Conservation (phyloP, 257 asterid species). For the Misopates orontium region DNA sequence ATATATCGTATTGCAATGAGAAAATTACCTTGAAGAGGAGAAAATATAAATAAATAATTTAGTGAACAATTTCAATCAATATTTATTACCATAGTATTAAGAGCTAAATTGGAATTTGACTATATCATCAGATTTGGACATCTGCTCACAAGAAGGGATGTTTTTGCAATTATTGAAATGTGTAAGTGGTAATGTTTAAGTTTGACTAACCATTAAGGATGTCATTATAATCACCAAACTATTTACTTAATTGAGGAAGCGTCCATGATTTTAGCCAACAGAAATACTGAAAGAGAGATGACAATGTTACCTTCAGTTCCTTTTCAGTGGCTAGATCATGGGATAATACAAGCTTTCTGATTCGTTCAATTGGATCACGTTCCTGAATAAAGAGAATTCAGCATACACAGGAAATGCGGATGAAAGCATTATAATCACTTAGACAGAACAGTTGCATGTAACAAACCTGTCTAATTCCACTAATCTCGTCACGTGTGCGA, state of each 20-base stretch:
- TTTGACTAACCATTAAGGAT: too few species aligned
- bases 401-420: background rate
- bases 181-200: too few species aligned
- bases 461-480: slow-evolving; percentile 87
- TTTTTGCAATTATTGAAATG: too few species aligned
- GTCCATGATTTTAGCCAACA: background rate
- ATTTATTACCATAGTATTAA: too few species aligned
- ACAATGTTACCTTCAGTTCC: slow-evolving; percentile 71
- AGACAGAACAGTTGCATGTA: slow-evolving; percentile 11
- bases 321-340: slow-evolving; percentile 84
- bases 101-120: too few species aligned
- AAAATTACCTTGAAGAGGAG: too few species aligned
- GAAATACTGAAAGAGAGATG: slow-evolving; percentile 11
- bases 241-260: background rate
- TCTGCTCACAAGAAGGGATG: too few species aligned
- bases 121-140: too few species aligned
- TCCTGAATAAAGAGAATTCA: slow-evolving; percentile 50
- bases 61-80: too few species aligned
- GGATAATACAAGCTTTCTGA: slow-evolving; percentile 74
- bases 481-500: slow-evolving; percentile 94
- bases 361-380: slow-evolving; percentile 93
- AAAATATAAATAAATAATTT: too few species aligned
- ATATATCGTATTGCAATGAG: too few species aligned
- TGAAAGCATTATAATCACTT: background rate
- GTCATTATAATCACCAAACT: slow-evolving; percentile 1